Evolutionary conservation across 2,329 filamentous ascomycete genomes (phyloP).

Genomic region (Paecilomyces formosus): DNA sequence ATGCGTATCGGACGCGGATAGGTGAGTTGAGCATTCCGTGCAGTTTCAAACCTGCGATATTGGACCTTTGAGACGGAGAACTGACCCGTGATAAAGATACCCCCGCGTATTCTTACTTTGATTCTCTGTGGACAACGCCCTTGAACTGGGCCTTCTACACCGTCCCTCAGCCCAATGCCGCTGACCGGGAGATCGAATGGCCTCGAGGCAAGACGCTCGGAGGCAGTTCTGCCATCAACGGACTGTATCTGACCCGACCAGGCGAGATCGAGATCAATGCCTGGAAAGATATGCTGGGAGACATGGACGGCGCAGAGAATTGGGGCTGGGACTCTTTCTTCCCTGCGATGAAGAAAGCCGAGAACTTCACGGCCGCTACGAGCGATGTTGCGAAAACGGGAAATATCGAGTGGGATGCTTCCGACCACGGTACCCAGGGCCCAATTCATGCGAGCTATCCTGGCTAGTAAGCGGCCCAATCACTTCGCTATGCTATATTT

Average conservation of each 20-base stretch:
- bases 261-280: slow-evolving; percentile 26
- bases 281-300: slow-evolving; percentile 23
- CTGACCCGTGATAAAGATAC: slow-evolving; percentile 13
- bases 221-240: slow-evolving; percentile 30
- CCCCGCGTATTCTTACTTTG: slow-evolving; percentile 24
- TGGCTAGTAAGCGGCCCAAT: slow-evolving; percentile 14
- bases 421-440: slow-evolving; percentile 13
- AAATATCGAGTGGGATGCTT: slow-evolving; percentile 16
- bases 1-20: slow-evolving; percentile 25
- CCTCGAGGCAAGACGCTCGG: slow-evolving; percentile 27
- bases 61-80: not conserved
- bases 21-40: slow-evolving; percentile 10
- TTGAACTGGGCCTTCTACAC: slow-evolving; percentile 27
- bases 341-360: slow-evolving; percentile 25
- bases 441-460: slow-evolving; percentile 20
- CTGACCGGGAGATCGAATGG: slow-evolving; percentile 23
- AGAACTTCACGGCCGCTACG: slow-evolving; percentile 15
- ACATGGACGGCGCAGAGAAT: slow-evolving; percentile 27
- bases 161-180: slow-evolving; percentile 18
- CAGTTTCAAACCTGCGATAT: not conserved
- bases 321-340: slow-evolving; percentile 28
- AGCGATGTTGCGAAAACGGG: slow-evolving; percentile 13
- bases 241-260: slow-evolving; percentile 26
- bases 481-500: not conserved
- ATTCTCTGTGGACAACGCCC: slow-evolving; percentile 27